phyloP scores from a whole-genome alignment of 768 basidiomycete genomes.

The Royoungia palumana region DNA sequence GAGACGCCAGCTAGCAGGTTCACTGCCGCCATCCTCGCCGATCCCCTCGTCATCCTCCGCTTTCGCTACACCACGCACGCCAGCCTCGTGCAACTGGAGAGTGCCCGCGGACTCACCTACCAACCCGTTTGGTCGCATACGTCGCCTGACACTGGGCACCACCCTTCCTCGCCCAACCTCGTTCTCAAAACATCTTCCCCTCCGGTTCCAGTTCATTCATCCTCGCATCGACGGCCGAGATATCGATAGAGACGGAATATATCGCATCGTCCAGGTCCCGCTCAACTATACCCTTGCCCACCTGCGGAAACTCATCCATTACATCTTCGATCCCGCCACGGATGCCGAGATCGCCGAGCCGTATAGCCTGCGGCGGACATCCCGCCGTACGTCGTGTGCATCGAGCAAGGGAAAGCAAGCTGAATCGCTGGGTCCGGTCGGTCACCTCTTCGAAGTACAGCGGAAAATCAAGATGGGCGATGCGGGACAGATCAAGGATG shows the following conservation, averaged over 20 bases:
- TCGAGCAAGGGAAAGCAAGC: constrained; percentile 21
- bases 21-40: constrained; percentile 29
- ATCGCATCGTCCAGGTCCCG: constrained; percentile 67
- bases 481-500: constrained; percentile 53
- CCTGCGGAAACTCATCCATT: constrained; percentile 58
- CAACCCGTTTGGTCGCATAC: constrained; percentile 64
- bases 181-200: constrained; percentile 57
- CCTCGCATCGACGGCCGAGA: constrained; percentile 22
- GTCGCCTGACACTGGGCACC: constrained; percentile 37
- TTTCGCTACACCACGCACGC: constrained; percentile 36
- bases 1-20: constrained; percentile 14
- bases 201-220: constrained; percentile 60
- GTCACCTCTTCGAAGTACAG: constrained; percentile 62
- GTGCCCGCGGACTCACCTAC: constrained; percentile 64
- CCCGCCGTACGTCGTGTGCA: constrained; percentile 26
- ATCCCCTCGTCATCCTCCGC: constrained; percentile 25
- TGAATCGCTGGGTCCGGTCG: constrained; percentile 17
- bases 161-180: constrained; percentile 42
- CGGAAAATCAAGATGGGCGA: constrained; percentile 41
- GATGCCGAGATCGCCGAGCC: constrained; percentile 23
- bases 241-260: constrained; percentile 46
- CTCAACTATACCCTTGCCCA: constrained; percentile 67
- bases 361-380: constrained; percentile 14
- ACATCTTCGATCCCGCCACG: constrained; percentile 44
- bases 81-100: constrained; percentile 36